Percentiles rank a stretch among this genome's conserved stretches.
Evolutionary conservation across 192 early-diverging fungal genomes (phyloP).

Genomic region (Coemansia sp.): DNA sequence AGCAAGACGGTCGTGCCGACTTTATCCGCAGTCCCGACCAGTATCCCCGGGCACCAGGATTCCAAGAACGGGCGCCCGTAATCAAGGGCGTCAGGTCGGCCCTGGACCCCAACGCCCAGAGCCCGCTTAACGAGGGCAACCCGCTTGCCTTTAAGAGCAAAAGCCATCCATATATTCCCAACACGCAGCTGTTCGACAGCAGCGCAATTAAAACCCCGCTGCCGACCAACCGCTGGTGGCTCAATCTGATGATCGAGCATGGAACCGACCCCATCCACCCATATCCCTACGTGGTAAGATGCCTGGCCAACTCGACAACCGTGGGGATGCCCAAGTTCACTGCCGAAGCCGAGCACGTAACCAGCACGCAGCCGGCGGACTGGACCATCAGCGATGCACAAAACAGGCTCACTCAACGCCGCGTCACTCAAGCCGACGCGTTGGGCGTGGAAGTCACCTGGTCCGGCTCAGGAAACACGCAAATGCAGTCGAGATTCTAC

Average conservation of each 20-base stretch:
- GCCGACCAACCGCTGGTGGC: slow-evolving; percentile 55
- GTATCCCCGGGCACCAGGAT: slow-evolving; percentile 16
- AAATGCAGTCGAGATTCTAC: slow-evolving; percentile 52
- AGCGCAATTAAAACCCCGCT: slow-evolving; percentile 16
- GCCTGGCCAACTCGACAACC: slow-evolving; percentile 19
- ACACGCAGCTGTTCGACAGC: slow-evolving; percentile 28
- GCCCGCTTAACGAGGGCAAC: slow-evolving; percentile 23
- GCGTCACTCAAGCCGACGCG: slow-evolving; percentile 35
- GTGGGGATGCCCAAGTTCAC: slow-evolving; percentile 39
- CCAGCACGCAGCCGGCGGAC: slow-evolving; percentile 23
- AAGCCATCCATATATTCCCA: slow-evolving; percentile 26
- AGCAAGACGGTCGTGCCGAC: slow-evolving; percentile 24
- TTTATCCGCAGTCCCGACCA: slow-evolving; percentile 9
- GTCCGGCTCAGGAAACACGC: slow-evolving; percentile 10
- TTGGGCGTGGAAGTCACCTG: slow-evolving; percentile 50
- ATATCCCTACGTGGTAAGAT: slow-evolving; percentile 50
- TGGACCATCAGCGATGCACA: slow-evolving; percentile 30
- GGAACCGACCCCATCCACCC: slow-evolving; percentile 45
- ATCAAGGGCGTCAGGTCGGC: slow-evolving; percentile 31
- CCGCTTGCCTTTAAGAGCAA: slow-evolving; percentile 9
- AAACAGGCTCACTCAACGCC: slow-evolving; percentile 26
- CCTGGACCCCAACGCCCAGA: slow-evolving; percentile 35
- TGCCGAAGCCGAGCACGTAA: slow-evolving; percentile 7
- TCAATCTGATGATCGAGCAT: slow-evolving; percentile 43
- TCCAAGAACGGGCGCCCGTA: slow-evolving; percentile 12